Evolutionary conservation across 2,329 filamentous ascomycete species (phyloP), one percentile per base, ranked within the genome.

Genomic region (Aspergillus fischeri): DNA sequence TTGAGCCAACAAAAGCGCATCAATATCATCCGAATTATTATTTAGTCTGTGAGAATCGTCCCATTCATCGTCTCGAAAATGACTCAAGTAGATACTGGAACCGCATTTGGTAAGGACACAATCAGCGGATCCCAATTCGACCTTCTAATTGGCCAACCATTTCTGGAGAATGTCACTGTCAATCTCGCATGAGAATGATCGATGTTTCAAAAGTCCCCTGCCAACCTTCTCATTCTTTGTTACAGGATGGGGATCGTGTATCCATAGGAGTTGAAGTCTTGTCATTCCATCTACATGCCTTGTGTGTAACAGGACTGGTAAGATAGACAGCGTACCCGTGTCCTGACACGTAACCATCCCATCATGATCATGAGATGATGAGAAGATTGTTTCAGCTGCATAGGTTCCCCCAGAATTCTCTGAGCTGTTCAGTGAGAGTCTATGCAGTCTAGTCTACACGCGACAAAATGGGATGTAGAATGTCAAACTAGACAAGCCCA

Each of bases 131-230:
- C 51, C 51, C 24, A 48, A 48, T 52, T 49, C 49, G 52, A 41
- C 50, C 21, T 21, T 58, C 51, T 54, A 54, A 65, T 60, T 65
- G 61, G 60, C 55, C 52, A 56, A 61, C 62, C 60, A 60, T 62
- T 55, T 55, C 59, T 55, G 59, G 48, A 28, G 24, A 51, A 55
- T 58, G 53, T 59, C 53, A 61, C 55, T 60, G 49, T 61, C 59
- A 61, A 59, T 60, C 49, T 58, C 53, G 50, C 54, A 59, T 42
- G 41, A 38, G 14, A 17, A 38, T 38, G 32, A 38, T 17, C 14
- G 6, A 38, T 38, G 32, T 38, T 38, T 38, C 32, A 38, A 38
- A 38, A 17, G 5, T 38, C 7, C 14, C 32, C 14, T 38, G 14
- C 32, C 32, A 38, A 38, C 32, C 32, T 38, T 17, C 32, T 38